phyloP scores from a whole-genome alignment of 306 rosid genomes.

The Mucuna pruriens region DNA sequence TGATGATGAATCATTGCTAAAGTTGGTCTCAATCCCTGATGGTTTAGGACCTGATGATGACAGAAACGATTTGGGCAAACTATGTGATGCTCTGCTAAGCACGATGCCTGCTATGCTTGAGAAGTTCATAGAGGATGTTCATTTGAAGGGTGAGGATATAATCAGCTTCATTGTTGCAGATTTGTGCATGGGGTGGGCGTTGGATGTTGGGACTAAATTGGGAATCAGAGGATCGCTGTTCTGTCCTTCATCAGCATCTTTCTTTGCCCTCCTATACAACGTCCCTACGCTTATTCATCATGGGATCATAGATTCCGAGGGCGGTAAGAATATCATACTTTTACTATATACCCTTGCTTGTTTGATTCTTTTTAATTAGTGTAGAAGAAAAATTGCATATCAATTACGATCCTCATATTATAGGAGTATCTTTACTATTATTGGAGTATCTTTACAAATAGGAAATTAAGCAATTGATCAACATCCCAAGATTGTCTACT shows the following conservation, averaged over 20 bases:
- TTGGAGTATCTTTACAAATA: no score
- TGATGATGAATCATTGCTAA: background rate
- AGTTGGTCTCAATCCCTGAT: slow-evolving; percentile 44
- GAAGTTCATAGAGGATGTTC: slow-evolving; percentile 43
- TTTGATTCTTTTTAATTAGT: no score
- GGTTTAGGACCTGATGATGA: slow-evolving; percentile 45
- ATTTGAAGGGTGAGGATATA: background rate
- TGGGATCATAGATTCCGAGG: slow-evolving; percentile 45
- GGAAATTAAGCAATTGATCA: no score
- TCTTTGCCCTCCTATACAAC: slow-evolving; percentile 4
- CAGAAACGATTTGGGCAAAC: slow-evolving; percentile 12
- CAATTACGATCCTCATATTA: no score
- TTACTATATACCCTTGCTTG: background rate
- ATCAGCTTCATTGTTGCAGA: slow-evolving; percentile 24
- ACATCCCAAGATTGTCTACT: no score
- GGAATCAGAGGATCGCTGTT: slow-evolving; percentile 33
- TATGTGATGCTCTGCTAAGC: background rate
- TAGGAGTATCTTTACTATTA: no score
- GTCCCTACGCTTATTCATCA: slow-evolving; percentile 44
- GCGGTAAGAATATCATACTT: slow-evolving; percentile 1
- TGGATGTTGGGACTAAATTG: slow-evolving; percentile 19
- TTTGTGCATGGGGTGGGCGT: slow-evolving; percentile 15
- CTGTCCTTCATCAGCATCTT: slow-evolving; percentile 10
- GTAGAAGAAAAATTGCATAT: no score
- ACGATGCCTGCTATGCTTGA: slow-evolving; percentile 47